Evolutionary conservation across 106 monocot genomes (phyloP), one percentile per base, ranked within the genome.

Genomic region (Acorus gramineus): DNA sequence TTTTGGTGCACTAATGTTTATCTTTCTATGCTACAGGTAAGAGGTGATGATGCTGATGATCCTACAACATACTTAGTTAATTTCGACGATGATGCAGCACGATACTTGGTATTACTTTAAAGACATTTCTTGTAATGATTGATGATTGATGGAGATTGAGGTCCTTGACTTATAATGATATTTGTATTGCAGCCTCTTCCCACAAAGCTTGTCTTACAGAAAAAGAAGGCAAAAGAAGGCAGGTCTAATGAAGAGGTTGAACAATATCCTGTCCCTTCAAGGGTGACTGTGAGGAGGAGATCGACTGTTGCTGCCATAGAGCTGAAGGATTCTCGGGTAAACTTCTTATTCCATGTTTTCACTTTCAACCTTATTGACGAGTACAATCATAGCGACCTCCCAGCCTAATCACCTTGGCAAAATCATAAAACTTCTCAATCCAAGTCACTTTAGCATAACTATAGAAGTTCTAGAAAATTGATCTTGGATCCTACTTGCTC

Each of bases 141-240:
- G 48, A 14, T 44, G 2, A 52, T n/a, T 28, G 14, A 67, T 82
- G 42, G 43, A 60, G 9, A 44, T 69, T 42, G 14, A 3, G 11
- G 6, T 9, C 42, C 11, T 68, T 48, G 58, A 7, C 6, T 7
- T 63, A 7, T 3, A 8, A 28, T 14, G 49, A 11, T 59, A 59
- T 50, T 61, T 69, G 50, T 77, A 77, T 8, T 68, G 57, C 80
- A 95, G 95, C 95, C 95, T 60, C 65, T 95, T 6, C 84, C 84
- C 14, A 95, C 87, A 62, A 95, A 95, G 70, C 81, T 95, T 69
- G 75, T 72, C 50, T 80, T 95, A 66, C 86, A 82, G 72, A 90
- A 85, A 74, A 93, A 84, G 79, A 90, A 72, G 70, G 87, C 95
- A 44, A 95, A 90, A 75, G 95, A 95, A 63, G 90, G 95, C 11